Evolutionary conservation across 768 basidiomycete genomes (phyloP).

Genomic region (Agrocybe pediades): DNA sequence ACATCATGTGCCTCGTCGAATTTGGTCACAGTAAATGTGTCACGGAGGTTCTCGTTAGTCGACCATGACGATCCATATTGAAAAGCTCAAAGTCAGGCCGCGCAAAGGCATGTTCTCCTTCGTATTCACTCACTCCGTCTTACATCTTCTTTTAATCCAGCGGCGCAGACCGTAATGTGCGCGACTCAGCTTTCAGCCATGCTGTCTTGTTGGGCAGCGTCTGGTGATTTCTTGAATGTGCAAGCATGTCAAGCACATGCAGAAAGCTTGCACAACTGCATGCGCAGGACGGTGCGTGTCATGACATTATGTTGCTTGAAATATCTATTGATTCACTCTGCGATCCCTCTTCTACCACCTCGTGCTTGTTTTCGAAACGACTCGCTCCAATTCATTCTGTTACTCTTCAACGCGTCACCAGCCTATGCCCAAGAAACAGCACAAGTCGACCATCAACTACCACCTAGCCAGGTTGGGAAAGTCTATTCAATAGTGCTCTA

Average conservation of each 20-base stretch:
- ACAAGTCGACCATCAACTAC: conserved; percentile 84
- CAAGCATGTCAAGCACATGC: conserved; percentile 60
- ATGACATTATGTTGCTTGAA: neutral
- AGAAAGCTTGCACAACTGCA: conserved; percentile 71
- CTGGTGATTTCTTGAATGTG: conserved; percentile 57
- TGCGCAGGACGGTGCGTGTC: conserved; percentile 76
- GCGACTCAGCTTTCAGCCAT: conserved; percentile 71
- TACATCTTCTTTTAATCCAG: conserved; percentile 28
- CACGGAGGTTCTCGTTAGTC: neutral
- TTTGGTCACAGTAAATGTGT: neutral
- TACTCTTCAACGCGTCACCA: conserved; percentile 34
- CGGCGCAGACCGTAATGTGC: conserved; percentile 55
- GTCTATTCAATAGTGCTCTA: conserved; percentile 58
- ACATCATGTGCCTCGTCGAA: conserved; percentile 15
- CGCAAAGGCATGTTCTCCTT: conserved; percentile 57
- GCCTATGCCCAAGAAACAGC: conserved; percentile 69
- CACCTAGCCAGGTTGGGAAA: conserved; percentile 82
- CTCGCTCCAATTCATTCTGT: neutral
- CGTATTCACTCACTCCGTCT: conserved; percentile 1
- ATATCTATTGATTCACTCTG: neutral
- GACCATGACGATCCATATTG: conserved; percentile 66
- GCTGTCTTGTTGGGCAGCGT: conserved; percentile 88
- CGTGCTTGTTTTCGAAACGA: conserved; percentile 3
- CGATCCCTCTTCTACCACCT: neutral
- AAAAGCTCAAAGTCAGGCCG: conserved; percentile 79